Evolutionary conservation across 2,329 filamentous ascomycete species (phyloP), one percentile per base, ranked within the genome.

Genomic region (Arthrobotrys sinensis): DNA sequence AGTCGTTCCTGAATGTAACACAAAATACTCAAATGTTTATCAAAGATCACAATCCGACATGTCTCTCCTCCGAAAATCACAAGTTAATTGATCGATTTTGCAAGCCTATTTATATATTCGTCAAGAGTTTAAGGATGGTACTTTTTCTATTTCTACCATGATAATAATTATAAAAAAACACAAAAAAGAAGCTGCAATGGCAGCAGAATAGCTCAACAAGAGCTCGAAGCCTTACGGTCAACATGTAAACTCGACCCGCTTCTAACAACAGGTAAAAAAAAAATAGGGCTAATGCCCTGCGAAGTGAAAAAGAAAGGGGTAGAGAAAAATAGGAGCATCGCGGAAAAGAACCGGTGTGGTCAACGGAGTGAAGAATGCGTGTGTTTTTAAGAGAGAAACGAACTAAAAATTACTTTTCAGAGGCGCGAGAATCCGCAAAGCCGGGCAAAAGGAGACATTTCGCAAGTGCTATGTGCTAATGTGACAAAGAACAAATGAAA

Each of bases 341-440:
- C 19, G 32, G 34, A 14, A 43, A 24, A 21, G 5, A 12, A 36
- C 19, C 24, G 16, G 14, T n/a, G 4, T 63, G 57, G 19, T 48
- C 28, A 48, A 14, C 40, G 8, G 55, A 60, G 34, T 40, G 55
- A 60, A 60, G 55, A 60, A 60, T 40, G 34, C 3, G 10, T 21
- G 24, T 8, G 36, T 43, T 16, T 28, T 24, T 16, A 60, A 21
- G 4, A n/a, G 10, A 11, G 21, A 19, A 57, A 57, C 52, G 52
- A 60, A 60, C 55, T 60, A 60, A 43, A 60, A 60, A 60, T 60
- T 60, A 60, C 55, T 60, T 60, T 60, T 60, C 55, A 14, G 55
- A 60, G 16, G 55, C 19, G 55, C 16, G 55, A 28, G 5, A 28
- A 24, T 43, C 55, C 55, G 55, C 36, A 11, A 28, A 60, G 55